phyloP scores from a whole-genome alignment of 495 filamentous ascomycete genomes.

The Astrothelium subdiscretum region DNA sequence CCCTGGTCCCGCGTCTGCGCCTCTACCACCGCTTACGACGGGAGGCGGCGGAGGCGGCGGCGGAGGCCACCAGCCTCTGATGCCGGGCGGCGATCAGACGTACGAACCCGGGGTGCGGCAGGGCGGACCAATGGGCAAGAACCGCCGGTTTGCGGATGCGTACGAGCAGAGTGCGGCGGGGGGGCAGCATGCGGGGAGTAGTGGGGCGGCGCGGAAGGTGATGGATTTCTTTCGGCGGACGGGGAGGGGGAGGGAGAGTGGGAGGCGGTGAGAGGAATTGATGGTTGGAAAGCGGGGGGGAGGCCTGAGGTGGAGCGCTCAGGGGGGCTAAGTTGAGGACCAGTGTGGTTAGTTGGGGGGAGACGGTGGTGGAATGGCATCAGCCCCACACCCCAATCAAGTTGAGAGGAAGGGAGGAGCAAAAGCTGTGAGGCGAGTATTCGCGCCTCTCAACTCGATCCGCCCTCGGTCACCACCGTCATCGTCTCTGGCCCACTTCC shows the following conservation, averaged over 20 bases:
- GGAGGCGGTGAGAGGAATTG: not conserved
- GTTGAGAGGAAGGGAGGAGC: too few relatives aligned
- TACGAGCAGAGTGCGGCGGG: conserved; percentile 63
- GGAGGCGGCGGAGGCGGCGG: not conserved
- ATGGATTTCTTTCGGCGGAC: conserved; percentile 96
- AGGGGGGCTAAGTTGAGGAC: not conserved
- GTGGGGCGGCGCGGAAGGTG: conserved; percentile 74
- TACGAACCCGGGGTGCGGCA: not conserved
- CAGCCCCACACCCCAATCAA: too few relatives aligned
- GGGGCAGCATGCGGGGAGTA: conserved; percentile 64
- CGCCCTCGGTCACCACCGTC: too few relatives aligned
- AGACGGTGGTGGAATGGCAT: too few relatives aligned
- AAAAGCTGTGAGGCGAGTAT: too few relatives aligned
- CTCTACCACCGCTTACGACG: not conserved
- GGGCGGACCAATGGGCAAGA: conserved; percentile 66
- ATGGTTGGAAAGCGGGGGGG: conserved; percentile 2
- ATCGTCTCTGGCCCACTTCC: too few relatives aligned
- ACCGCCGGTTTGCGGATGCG: conserved; percentile 77
- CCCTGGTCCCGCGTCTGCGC: not conserved
- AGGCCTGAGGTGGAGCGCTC: not conserved
- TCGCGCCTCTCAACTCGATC: too few relatives aligned
- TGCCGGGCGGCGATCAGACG: not conserved
- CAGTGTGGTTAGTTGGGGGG: not conserved
- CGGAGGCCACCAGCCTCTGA: too few relatives aligned
- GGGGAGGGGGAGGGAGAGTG: conserved; percentile 44